Conservation (phyloP, 768 basidiomycete species). For the Lentinula boryana region DNA sequence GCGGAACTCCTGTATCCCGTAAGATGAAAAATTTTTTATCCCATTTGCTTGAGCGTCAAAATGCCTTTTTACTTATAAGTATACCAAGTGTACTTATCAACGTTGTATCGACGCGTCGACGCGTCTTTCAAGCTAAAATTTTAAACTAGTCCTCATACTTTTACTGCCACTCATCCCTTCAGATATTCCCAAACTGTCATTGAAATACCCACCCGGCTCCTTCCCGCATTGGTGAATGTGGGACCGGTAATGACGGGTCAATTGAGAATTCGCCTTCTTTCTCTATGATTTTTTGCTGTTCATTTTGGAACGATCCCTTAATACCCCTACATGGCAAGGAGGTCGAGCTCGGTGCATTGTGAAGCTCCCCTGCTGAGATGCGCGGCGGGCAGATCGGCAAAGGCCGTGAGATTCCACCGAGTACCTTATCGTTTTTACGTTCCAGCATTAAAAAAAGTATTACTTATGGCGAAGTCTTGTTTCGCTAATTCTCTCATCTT, state of each 20-base stretch:
- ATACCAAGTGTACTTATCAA: too few species aligned
- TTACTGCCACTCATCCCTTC: background rate
- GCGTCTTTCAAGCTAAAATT: background rate
- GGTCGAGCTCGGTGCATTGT: background rate
- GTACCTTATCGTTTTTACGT: slow-evolving; percentile 14
- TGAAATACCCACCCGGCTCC: background rate
- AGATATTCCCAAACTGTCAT: background rate
- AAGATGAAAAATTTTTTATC: slow-evolving; percentile 1
- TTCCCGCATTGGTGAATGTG: background rate
- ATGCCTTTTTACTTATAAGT: background rate
- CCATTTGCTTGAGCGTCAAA: background rate
- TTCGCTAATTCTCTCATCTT: slow-evolving; percentile 6
- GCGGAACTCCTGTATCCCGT: background rate
- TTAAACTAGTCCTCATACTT: too few species aligned
- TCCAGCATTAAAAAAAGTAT: background rate
- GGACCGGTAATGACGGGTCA: background rate
- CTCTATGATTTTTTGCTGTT: background rate
- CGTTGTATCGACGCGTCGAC: background rate
- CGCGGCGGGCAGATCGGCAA: background rate
- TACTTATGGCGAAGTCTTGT: slow-evolving; percentile 6
- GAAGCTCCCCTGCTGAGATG: background rate
- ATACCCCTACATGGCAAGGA: background rate
- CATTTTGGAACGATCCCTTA: background rate
- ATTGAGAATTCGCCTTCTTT: background rate
- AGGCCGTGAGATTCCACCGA: background rate